phyloP scores from a whole-genome alignment of 1,284 basidiomycete species.

The Leccinum glutinopallens region DNA sequence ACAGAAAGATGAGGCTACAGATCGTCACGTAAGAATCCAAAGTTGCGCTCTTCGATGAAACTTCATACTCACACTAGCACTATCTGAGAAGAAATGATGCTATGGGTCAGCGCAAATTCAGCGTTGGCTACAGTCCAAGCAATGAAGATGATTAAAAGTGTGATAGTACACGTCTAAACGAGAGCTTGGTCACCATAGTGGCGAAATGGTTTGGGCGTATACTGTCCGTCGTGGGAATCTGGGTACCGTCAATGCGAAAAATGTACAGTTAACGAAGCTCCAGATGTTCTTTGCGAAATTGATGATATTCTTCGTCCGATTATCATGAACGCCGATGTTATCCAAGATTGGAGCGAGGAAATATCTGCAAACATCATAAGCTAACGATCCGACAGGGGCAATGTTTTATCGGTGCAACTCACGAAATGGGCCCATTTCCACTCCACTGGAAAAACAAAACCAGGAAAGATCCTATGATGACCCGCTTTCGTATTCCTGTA shows the following conservation, averaged over 20 bases:
- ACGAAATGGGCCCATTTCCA: conserved; percentile 19
- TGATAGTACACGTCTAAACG: background rate
- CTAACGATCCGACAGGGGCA: accelerated
- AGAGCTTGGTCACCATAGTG: background rate
- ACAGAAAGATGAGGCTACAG: background rate
- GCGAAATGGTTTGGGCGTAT: too few relatives aligned
- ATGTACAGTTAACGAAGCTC: conserved; percentile 1
- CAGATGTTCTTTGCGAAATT: conserved; percentile 14
- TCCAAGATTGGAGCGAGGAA: conserved; percentile 17
- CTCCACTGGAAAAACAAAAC: conserved; percentile 52
- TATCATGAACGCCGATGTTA: conserved; percentile 19
- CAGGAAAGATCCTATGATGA: conserved; percentile 26
- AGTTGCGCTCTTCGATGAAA: background rate
- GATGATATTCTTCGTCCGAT: conserved; percentile 15
- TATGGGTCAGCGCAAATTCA: conserved; percentile 15
- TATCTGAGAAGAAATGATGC: conserved; percentile 5
- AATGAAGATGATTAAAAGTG: background rate
- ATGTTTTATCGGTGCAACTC: background rate
- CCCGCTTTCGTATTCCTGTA: conserved; percentile 16
- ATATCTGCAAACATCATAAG: conserved; percentile 7
- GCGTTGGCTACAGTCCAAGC: conserved; percentile 16
- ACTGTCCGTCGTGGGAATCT: background rate
- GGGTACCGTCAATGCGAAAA: background rate
- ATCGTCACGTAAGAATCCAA: background rate
- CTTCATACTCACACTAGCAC: conserved; percentile 10